Evolutionary conservation across 2,329 filamentous ascomycete species (phyloP).

Genomic region (Monosporascus ibericus): DNA sequence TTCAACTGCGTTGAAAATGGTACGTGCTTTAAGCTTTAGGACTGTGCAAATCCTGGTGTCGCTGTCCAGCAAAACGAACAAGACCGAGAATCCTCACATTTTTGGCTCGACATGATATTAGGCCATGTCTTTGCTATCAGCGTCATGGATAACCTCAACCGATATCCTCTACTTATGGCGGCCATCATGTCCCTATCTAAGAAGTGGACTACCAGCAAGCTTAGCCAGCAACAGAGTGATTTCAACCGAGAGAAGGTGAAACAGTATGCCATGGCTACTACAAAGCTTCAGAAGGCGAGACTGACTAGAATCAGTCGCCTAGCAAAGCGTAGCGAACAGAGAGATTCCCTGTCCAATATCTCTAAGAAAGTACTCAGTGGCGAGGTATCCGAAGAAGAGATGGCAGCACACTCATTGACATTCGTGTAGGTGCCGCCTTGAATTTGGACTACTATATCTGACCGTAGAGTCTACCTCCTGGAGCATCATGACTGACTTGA

Average conservation of each 20-base stretch:
- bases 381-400: constrained; percentile 6
- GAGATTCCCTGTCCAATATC: constrained; percentile 4
- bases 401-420: constrained; percentile 7
- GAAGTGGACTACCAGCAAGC: background rate
- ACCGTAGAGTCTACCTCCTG: background rate
- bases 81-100: background rate
- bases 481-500: background rate
- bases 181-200: background rate
- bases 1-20: constrained; percentile 5
- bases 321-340: background rate
- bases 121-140: constrained; percentile 5
- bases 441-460: no score
- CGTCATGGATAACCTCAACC: constrained; percentile 4
- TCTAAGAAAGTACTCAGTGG: constrained; percentile 5
- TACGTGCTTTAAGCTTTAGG: background rate
- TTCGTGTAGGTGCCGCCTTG: constrained; percentile 1
- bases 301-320: background rate
- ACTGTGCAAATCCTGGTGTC: no score
- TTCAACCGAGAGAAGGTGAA: constrained; percentile 3
- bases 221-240: background rate
- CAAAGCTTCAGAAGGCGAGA: background rate
- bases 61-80: background rate
- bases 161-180: background rate
- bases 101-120: constrained; percentile 2
- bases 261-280: background rate